These are phyloP conservation scores for Leptodontidium sp. DNA, from an alignment of 2,329 filamentous ascomycete genomes.

Conservation along the genomic window DNA sequence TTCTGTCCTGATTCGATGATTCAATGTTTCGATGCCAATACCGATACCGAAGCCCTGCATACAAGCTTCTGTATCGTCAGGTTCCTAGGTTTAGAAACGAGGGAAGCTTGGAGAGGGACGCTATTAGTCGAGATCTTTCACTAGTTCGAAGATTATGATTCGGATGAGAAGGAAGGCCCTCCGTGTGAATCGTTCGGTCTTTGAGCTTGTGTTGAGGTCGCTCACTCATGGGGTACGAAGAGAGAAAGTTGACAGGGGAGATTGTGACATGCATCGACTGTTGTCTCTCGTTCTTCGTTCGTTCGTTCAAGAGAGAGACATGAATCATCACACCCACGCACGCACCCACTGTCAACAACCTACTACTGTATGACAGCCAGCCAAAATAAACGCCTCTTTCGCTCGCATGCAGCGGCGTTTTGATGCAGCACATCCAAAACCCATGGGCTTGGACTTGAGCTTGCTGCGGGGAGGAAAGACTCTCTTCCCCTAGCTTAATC, in stretches of 20 bases:
- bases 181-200: too few relatives aligned
- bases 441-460: neutral
- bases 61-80: neutral
- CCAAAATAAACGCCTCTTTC: neutral
- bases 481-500: neutral
- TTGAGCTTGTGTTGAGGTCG: neutral
- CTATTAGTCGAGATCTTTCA: neutral
- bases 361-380: neutral
- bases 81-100: neutral
- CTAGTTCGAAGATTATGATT: neutral
- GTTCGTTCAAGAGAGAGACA: neutral
- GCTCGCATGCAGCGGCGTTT: neutral
- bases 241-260: neutral
- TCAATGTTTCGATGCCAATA: too few relatives aligned
- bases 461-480: neutral
- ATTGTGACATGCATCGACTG: slow-evolving; percentile 2
- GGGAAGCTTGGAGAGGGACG: neutral
- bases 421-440: slow-evolving; percentile 3
- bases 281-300: neutral
- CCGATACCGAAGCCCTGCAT: neutral
- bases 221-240: neutral
- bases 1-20: neutral
- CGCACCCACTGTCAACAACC: too few relatives aligned
- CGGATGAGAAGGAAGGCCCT: too few relatives aligned
- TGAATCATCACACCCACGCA: neutral